Evolutionary conservation across 768 basidiomycete genomes (phyloP), one percentile per base, ranked within the genome.

Genomic region (Russula vinacea): DNA sequence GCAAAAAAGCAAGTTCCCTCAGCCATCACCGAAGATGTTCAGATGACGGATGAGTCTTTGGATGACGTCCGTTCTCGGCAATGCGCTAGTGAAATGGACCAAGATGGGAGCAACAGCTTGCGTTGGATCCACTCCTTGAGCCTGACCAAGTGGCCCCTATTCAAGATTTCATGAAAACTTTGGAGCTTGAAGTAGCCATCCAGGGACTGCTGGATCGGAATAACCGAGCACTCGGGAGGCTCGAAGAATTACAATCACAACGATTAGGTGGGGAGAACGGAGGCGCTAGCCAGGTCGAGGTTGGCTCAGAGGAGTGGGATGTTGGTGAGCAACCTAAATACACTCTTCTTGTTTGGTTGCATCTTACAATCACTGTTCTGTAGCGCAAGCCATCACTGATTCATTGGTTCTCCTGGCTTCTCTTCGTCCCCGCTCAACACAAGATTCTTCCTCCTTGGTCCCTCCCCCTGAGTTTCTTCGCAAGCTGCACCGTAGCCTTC

Each of bases 291-390:
- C 62, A 65, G 13, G 84, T 84, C 3, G 81, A 85, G 71, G 82
- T 85, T 71, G 87, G 80, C 39, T 88, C 88, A 13, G 90, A 92
- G 73, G 91, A 94, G 73, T 91, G 88, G 88, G 86, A 90, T 68
- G 83, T 83, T 65, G 92, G 91, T 92, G 71, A 68, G 86, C 59
- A 5, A 29, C 26, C 26, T 22, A 33, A 33, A 2, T 39, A 37
- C 32, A 52, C 61, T 67, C 62, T 52, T 26, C 32, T 37, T 22
- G 13, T 11, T 19, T 47, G 19, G 24, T 52, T 54, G 5, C 40
- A 14, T 39, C 33, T 44, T n/a, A 22, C 7, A 19, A 29, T 11
- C 16, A 32, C 11, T n/a, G 6, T 29, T 24, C 11, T 50, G 44
- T 71, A 92, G 92, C 91, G 24, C 84, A 88, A 73, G 79, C 83